phyloP scores from a whole-genome alignment of 2,329 filamentous ascomycete genomes.

The Sarocladiaceae sp. region DNA sequence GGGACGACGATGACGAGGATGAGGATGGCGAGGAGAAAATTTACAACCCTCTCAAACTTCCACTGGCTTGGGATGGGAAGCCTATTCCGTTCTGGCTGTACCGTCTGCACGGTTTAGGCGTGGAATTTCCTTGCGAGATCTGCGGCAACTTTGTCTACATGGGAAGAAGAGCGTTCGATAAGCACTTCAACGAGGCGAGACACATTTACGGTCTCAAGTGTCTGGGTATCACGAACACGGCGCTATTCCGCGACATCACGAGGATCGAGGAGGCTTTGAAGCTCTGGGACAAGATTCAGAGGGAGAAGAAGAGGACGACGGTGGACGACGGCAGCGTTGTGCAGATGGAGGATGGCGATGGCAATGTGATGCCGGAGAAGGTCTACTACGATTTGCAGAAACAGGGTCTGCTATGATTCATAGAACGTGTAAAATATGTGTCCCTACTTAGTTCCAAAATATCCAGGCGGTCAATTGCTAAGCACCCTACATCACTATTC shows the following conservation, averaged over 20 bases:
- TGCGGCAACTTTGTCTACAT: conserved; percentile 99
- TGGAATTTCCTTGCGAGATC: conserved; percentile 92
- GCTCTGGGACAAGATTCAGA: conserved; percentile 89
- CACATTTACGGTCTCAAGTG: conserved; percentile 94
- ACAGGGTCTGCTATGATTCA: conserved; percentile 67
- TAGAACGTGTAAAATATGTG: conserved; percentile 7
- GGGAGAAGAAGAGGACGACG: conserved; percentile 72
- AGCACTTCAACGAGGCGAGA: conserved; percentile 92
- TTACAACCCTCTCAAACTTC: conserved; percentile 94
- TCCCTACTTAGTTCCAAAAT: neutral
- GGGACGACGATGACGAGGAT: conserved; percentile 68
- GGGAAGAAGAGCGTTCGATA: conserved; percentile 91
- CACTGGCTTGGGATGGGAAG: conserved; percentile 96
- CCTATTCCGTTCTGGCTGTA: conserved; percentile 99
- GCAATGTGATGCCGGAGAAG: conserved; percentile 98
- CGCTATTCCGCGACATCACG: conserved; percentile 89
- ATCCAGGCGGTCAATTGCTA: too few species aligned
- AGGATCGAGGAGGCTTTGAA: conserved; percentile 81
- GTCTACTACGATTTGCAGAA: conserved; percentile 94
- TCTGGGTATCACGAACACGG: conserved; percentile 85
- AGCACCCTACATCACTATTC: too few species aligned
- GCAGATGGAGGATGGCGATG: conserved; percentile 96
- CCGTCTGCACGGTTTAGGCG: conserved; percentile 88
- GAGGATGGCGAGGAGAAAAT: conserved; percentile 79
- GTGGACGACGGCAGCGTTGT: conserved; percentile 77